Evolutionary conservation across 2,329 filamentous ascomycete genomes (phyloP).

Genomic region (Neopestalotiopsis sp.): DNA sequence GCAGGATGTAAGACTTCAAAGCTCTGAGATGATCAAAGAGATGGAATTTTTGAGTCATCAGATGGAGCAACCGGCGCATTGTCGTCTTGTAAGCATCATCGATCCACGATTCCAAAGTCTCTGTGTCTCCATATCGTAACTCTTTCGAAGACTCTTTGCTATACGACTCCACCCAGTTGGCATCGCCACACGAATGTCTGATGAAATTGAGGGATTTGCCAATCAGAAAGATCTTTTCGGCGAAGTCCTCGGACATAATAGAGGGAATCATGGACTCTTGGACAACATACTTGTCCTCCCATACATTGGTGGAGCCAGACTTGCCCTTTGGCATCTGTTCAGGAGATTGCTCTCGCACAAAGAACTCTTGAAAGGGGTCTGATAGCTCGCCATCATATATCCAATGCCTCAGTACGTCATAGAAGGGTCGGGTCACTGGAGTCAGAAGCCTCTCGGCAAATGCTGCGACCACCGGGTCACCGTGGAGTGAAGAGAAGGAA

Average conservation of each 20-base stretch:
- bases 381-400: constrained; percentile 97
- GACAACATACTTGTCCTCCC: constrained; percentile 96
- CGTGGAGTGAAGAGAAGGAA: constrained; percentile 89
- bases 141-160: constrained; percentile 93
- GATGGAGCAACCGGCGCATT: constrained; percentile 90
- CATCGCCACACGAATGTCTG: constrained; percentile 91
- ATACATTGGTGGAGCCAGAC: constrained; percentile 82
- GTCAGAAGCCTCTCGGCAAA: constrained; percentile 89
- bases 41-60: constrained; percentile 96
- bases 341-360: constrained; percentile 82
- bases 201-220: constrained; percentile 99
- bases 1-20: constrained; percentile 90
- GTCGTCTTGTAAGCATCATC: constrained; percentile 98
- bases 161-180: constrained; percentile 93
- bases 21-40: constrained; percentile 91
- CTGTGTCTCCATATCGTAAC: constrained; percentile 90
- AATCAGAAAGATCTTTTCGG: constrained; percentile 95
- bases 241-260: constrained; percentile 92
- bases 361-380: constrained; percentile 96
- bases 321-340: constrained; percentile 51
- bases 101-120: constrained; percentile 88
- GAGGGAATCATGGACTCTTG: constrained; percentile 86
- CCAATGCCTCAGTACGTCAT: constrained; percentile 94
- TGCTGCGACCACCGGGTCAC: constrained; percentile 90
- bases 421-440: constrained; percentile 92